A percentile compares a stretch with the other conserved stretches of the same genome.
These are phyloP conservation scores for Scedosporium aurantiacum DNA, from an alignment of 2,329 filamentous ascomycete genomes.

Conservation along the genomic window DNA sequence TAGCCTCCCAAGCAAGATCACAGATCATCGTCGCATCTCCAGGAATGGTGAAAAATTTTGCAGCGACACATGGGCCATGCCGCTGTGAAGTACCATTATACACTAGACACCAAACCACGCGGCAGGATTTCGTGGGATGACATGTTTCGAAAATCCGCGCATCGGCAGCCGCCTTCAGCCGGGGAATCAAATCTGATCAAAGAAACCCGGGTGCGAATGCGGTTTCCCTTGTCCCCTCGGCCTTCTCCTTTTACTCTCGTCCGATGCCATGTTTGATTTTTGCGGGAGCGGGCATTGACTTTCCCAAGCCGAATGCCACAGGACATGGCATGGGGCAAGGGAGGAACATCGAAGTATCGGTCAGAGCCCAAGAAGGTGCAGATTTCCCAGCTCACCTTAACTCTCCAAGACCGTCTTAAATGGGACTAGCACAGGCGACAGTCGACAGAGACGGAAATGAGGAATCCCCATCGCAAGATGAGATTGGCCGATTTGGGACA, in stretches of 20 bases:
- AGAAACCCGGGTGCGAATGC: not conserved
- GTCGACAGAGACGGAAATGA: not conserved
- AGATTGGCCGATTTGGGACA: not conserved
- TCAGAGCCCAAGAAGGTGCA: no score
- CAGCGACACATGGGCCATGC: no score
- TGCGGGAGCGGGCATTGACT: not conserved
- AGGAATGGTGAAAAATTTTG: no score
- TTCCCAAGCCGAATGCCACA: not conserved
- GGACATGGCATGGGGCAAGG: not conserved
- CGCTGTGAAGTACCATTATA: no score
- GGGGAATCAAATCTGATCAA: no score
- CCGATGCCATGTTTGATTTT: not conserved
- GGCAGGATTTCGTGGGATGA: not conserved
- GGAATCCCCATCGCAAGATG: not conserved
- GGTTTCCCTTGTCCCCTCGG: no score
- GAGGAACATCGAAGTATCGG: not conserved
- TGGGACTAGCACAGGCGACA: no score
- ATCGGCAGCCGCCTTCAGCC: not conserved
- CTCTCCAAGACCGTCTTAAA: no score
- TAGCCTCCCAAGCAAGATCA: no score
- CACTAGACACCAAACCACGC: no score
- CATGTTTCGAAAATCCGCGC: conserved; percentile 2
- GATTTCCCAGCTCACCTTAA: no score
- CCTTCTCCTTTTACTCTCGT: not conserved
- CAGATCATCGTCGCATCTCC: no score